Conservation (phyloP, 257 asterid species). For the Ajuga chamaepitys region DNA sequence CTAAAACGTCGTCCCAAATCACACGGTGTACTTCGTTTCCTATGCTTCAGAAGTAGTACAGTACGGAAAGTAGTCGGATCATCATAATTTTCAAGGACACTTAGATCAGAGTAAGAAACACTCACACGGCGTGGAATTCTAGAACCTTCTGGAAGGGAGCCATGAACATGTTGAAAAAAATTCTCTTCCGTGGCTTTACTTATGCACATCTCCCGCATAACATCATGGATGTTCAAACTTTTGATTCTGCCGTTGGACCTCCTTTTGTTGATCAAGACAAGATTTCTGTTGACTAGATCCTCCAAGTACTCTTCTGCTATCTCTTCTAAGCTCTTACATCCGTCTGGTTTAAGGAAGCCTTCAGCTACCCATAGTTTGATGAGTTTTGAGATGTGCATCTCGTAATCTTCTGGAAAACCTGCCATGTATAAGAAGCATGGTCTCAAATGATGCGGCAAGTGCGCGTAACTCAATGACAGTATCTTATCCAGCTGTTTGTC, state of each 20-base stretch:
- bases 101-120: background rate
- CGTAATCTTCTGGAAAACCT: background rate
- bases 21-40: too few species aligned
- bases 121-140: background rate
- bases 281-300: background rate
- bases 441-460: conserved; percentile 4
- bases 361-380: conserved; percentile 5
- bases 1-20: too few species aligned
- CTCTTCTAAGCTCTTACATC: background rate
- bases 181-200: background rate
- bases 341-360: background rate
- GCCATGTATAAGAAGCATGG: conserved; percentile 1
- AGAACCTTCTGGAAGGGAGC: background rate
- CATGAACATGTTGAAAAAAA: background rate
- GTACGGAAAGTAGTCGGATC: background rate
- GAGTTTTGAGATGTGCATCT: background rate
- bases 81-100: background rate
- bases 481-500: background rate
- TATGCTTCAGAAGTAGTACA: too few species aligned
- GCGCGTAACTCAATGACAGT: background rate
- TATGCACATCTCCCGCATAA: conserved; percentile 8
- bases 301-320: background rate
- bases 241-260: conserved; percentile 8
- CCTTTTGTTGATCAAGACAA: background rate
- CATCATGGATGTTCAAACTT: background rate